phyloP scores from a whole-genome alignment of 345 rosid genomes.

The Fremontodendron californicum region DNA sequence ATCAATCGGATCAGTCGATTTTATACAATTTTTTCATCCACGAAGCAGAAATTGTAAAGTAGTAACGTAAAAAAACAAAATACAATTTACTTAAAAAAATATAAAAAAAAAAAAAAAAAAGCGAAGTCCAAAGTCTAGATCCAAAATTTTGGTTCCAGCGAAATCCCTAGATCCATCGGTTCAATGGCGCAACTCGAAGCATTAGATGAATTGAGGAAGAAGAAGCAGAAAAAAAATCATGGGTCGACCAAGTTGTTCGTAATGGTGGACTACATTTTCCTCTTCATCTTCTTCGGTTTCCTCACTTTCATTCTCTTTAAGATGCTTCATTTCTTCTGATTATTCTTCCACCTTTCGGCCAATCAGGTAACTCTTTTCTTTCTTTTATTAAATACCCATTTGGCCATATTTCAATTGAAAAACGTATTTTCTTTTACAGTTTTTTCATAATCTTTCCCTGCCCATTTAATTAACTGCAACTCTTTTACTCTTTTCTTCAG shows the following conservation, averaged over 20 bases:
- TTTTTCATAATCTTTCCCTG: background rate
- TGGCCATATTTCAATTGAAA: background rate
- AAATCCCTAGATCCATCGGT: conserved; percentile 9
- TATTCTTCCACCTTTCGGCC: background rate
- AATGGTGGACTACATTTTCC: conserved; percentile 64
- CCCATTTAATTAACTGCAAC: background rate
- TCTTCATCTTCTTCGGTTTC: conserved; percentile 43
- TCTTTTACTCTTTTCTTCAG: background rate
- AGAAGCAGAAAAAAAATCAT: conserved; percentile 46
- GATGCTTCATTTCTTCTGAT: conserved; percentile 31
- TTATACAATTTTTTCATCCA: no score
- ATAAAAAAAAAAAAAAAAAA: background rate
- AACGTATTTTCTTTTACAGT: background rate
- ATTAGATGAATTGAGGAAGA: conserved; percentile 10
- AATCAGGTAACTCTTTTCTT: background rate
- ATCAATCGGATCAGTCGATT: no score
- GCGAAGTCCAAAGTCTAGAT: background rate
- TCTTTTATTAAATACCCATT: background rate
- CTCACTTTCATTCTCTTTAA: conserved; percentile 54
- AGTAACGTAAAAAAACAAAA: background rate
- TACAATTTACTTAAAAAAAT: background rate
- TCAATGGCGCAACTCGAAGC: conserved; percentile 26
- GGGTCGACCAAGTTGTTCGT: conserved; percentile 64
- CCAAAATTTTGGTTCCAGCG: background rate
- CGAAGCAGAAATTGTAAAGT: background rate